Conservation (phyloP, 148 eudicot species). For the Gaultheria prostrata region DNA sequence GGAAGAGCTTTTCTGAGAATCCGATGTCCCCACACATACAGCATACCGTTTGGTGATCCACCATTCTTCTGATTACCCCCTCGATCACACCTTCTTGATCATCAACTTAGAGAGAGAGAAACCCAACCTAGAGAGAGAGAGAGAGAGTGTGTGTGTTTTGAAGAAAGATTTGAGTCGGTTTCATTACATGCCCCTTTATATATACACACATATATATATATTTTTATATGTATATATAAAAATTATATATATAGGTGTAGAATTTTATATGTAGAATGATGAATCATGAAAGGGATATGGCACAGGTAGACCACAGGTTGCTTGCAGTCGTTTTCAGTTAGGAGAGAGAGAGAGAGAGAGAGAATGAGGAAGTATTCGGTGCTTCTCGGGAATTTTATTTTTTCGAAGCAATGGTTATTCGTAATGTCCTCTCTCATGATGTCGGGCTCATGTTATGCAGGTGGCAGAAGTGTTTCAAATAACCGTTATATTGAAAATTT, state of each 20-base stretch:
- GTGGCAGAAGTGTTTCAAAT: no score
- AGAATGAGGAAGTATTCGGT: slow-evolving; percentile 9
- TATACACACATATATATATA: background rate
- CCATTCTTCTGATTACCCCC: slow-evolving; percentile 25
- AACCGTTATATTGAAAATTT: no score
- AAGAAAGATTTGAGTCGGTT: slow-evolving; percentile 19
- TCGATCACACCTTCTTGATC: background rate
- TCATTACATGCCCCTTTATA: slow-evolving; percentile 11
- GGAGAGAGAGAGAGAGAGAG: slow-evolving; percentile 19
- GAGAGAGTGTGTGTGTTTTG: background rate
- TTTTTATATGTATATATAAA: slow-evolving; percentile 10
- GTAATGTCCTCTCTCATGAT: no score
- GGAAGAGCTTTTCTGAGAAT: slow-evolving; percentile 67
- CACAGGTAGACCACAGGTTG: slow-evolving; percentile 54
- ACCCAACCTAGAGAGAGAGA: background rate
- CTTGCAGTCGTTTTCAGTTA: slow-evolving; percentile 52
- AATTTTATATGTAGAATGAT: slow-evolving; percentile 1
- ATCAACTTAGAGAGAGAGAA: background rate
- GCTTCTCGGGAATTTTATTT: no score
- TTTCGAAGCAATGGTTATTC: no score
- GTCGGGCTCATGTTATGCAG: no score
- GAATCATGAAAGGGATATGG: slow-evolving; percentile 19
- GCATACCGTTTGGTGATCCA: slow-evolving; percentile 52
- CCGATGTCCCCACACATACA: slow-evolving; percentile 70
- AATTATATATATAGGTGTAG: background rate